A percentile compares a stretch with the other conserved stretches of the same genome.
Evolutionary conservation across 2,329 filamentous ascomycete species (phyloP).

Genomic region (Myriosclerotinia duriaeana): DNA sequence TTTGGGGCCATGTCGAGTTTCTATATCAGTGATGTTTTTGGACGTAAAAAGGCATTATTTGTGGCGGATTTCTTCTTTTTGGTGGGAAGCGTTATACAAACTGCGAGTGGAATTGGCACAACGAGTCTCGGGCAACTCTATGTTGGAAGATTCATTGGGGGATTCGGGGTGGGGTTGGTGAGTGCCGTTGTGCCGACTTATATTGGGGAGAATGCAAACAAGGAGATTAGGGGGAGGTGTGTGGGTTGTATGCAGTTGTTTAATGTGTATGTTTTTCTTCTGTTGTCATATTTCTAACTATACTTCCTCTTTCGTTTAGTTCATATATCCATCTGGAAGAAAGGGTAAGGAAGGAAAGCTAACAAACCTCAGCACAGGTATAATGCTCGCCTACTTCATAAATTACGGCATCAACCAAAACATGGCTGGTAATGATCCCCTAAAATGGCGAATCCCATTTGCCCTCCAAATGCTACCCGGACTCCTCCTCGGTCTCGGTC

Average conservation of each 20-base stretch:
- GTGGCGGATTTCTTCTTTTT: slow-evolving; percentile 24
- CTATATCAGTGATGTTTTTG: slow-evolving; percentile 38
- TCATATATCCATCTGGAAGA: not conserved
- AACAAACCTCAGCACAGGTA: slow-evolving; percentile 16
- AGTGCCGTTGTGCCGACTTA: slow-evolving; percentile 28
- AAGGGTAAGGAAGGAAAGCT: not conserved
- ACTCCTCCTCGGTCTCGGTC: slow-evolving; percentile 57
- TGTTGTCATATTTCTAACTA: too few species aligned
- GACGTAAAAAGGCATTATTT: slow-evolving; percentile 25
- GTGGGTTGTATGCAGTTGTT: slow-evolving; percentile 28
- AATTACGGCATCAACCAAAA: slow-evolving; percentile 23
- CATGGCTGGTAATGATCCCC: slow-evolving; percentile 3
- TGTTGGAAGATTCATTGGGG: slow-evolving; percentile 25
- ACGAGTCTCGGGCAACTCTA: slow-evolving; percentile 23
- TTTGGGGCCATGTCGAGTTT: slow-evolving; percentile 55
- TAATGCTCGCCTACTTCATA: slow-evolving; percentile 26
- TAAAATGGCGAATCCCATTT: slow-evolving; percentile 56
- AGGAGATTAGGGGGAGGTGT: slow-evolving; percentile 26
- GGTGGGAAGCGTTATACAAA: slow-evolving; percentile 22
- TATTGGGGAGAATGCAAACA: slow-evolving; percentile 26
- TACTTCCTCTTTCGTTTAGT: not conserved
- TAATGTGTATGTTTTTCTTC: slow-evolving; percentile 25
- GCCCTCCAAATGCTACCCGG: slow-evolving; percentile 64
- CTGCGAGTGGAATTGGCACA: slow-evolving; percentile 22
- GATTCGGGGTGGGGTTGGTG: slow-evolving; percentile 26